A percentile compares a stretch with the other conserved stretches of the same genome.
phyloP scores from a whole-genome alignment of 371 early-diverging fungal species.

The Amoeboaphelidium protococcarum region DNA sequence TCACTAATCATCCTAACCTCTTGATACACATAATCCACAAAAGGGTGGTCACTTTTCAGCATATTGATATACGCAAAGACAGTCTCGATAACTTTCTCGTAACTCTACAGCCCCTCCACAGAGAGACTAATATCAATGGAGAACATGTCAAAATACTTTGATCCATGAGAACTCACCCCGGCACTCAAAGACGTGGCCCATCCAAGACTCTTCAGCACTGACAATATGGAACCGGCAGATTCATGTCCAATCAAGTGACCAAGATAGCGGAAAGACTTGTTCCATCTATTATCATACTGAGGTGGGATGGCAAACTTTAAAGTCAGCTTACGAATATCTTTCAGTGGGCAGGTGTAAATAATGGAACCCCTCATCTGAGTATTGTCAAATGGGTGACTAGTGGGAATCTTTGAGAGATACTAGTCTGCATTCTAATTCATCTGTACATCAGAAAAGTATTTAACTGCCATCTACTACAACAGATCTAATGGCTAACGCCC shows the following conservation, averaged over 20 bases:
- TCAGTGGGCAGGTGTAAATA: slow-evolving; percentile 24
- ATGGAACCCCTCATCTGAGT: neutral
- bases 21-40: neutral
- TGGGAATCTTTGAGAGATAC: neutral
- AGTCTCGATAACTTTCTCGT: slow-evolving; percentile 39
- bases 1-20: neutral
- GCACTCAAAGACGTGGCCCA: slow-evolving; percentile 60
- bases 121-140: slow-evolving; percentile 52
- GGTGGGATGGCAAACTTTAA: slow-evolving; percentile 71
- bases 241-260: slow-evolving; percentile 56
- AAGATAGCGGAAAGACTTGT: slow-evolving; percentile 37
- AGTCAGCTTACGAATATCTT: slow-evolving; percentile 41
- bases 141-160: slow-evolving; percentile 47
- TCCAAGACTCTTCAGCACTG: slow-evolving; percentile 37
- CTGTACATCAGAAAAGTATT: slow-evolving; percentile 37
- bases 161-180: slow-evolving; percentile 29
- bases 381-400: neutral
- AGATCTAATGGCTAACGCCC: slow-evolving; percentile 59
- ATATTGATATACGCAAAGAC: slow-evolving; percentile 70
- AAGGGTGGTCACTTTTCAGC: slow-evolving; percentile 15
- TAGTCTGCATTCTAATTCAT: too few relatives aligned
- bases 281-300: neutral
- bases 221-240: slow-evolving; percentile 48
- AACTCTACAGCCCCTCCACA: slow-evolving; percentile 39
- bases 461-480: slow-evolving; percentile 50